Evolutionary conservation across 2,329 filamentous ascomycete species (phyloP).

Genomic region (Venturia carpophila): DNA sequence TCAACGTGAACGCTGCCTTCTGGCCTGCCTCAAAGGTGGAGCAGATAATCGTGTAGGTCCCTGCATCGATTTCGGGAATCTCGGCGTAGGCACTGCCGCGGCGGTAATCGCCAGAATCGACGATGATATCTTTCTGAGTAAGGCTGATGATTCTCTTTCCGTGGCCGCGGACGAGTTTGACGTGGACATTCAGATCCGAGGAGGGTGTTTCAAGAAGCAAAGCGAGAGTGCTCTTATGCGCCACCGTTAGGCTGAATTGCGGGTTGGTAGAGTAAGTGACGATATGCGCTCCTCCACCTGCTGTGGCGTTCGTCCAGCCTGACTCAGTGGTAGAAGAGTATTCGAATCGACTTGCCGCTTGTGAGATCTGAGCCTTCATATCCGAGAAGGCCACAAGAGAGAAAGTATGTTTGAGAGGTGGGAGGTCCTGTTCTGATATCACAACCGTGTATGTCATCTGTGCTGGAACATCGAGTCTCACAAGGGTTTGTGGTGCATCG

Average conservation of each 20-base stretch:
- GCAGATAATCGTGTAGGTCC: slow-evolving; percentile 79
- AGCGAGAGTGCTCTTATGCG: slow-evolving; percentile 53
- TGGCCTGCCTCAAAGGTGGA: slow-evolving; percentile 84
- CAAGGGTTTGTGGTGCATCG: slow-evolving; percentile 84
- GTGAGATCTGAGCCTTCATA: slow-evolving; percentile 50
- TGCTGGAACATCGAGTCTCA: slow-evolving; percentile 58
- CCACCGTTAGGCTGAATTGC: slow-evolving; percentile 64
- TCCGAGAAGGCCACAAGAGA: slow-evolving; percentile 77
- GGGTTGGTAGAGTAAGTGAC: slow-evolving; percentile 77
- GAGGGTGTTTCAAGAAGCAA: slow-evolving; percentile 64
- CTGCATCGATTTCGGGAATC: slow-evolving; percentile 52
- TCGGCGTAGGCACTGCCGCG: slow-evolving; percentile 68
- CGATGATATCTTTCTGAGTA: slow-evolving; percentile 67
- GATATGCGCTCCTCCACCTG: slow-evolving; percentile 75
- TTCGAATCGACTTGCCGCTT: slow-evolving; percentile 54
- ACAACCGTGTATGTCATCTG: slow-evolving; percentile 54
- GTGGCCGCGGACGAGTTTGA: slow-evolving; percentile 73
- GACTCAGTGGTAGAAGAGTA: slow-evolving; percentile 53
- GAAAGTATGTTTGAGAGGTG: slow-evolving; percentile 68
- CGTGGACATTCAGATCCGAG: slow-evolving; percentile 66
- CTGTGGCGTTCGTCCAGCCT: slow-evolving; percentile 69
- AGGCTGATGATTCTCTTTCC: slow-evolving; percentile 65
- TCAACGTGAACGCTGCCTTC: slow-evolving; percentile 63
- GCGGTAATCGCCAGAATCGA: slow-evolving; percentile 81
- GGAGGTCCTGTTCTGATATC: slow-evolving; percentile 70